Evolutionary conservation across 805 yeast species (phyloP), one percentile per base, ranked within the genome.

Genomic region (Lipomyces sp.): DNA sequence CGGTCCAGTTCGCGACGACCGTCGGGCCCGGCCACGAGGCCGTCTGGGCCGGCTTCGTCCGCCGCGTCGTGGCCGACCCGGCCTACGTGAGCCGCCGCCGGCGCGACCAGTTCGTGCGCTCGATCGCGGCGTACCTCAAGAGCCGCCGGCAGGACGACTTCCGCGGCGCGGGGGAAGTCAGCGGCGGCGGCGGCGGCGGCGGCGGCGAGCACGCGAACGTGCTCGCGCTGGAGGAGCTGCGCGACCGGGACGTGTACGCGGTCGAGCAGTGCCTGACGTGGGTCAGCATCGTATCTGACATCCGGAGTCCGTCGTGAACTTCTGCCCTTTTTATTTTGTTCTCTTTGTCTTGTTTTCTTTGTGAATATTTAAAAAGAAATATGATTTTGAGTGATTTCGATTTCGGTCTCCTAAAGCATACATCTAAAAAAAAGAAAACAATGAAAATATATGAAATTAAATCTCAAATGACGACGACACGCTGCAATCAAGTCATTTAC

Each of bases 21-120:
- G 45, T 40, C 14, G 45, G 53, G 21, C 43, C 29, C 2, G 54
- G 51, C 3, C 60, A 51, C 36, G 60, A 56, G 23, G 41, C 60
- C 5, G 43, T 47, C 3, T 56, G 60, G 60, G 23, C 23, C n/a
- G 14, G 14, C 4, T 44, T 56, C 35, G 18, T 56, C 11, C 43
- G 51, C 14, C 34, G 50, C 10, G 29, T 53, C n/a, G 24, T 51
- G 8, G 32, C 43, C 10, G 58, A 50, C 29, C 26, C 45, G 18
- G 26, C 23, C 11, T 49, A 41, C 21, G 36, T 53, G 23, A 42
- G 52, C 22, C 49, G 33, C 14, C 18, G 35, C 7, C 33, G 47
- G 4, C 31, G 41, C 16, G n/a, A n/a, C 21, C 11, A 42, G 21
- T 45, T 49, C n/a, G 3, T 47, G 13, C 29, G 32, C 7, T 21